Evolutionary conservation across 2,329 filamentous ascomycete genomes (phyloP).

Genomic region (Cytospora piceicola): DNA sequence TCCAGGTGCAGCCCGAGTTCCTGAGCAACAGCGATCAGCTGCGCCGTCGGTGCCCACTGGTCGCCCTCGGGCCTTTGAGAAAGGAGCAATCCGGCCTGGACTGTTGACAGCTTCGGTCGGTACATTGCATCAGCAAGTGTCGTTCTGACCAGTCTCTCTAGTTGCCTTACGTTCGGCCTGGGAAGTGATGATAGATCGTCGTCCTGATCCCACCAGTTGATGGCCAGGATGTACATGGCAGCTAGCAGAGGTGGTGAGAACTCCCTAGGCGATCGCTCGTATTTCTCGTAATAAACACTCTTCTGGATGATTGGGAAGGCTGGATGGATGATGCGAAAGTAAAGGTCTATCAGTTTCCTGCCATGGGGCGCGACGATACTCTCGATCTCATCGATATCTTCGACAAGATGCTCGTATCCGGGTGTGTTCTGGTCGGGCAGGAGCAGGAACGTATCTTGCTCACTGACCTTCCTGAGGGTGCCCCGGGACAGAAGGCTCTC

Average conservation of each 20-base stretch:
- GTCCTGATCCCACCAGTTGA: slow-evolving; percentile 65
- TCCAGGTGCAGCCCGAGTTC: slow-evolving; percentile 65
- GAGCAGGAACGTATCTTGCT: slow-evolving; percentile 79
- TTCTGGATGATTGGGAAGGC: slow-evolving; percentile 64
- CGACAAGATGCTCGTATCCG: slow-evolving; percentile 69
- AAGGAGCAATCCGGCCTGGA: slow-evolving; percentile 58
- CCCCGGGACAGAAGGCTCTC: slow-evolving; percentile 74
- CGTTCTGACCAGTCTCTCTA: slow-evolving; percentile 43
- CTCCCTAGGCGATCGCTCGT: slow-evolving; percentile 58
- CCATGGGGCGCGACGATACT: slow-evolving; percentile 66
- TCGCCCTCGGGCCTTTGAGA: slow-evolving; percentile 53
- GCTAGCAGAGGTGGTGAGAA: slow-evolving; percentile 63
- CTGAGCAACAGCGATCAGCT: slow-evolving; percentile 61
- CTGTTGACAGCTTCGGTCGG: slow-evolving; percentile 58
- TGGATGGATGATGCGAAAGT: slow-evolving; percentile 66
- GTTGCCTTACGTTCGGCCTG: slow-evolving; percentile 45
- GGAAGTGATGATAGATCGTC: slow-evolving; percentile 51
- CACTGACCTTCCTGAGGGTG: slow-evolving; percentile 74
- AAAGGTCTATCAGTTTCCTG: slow-evolving; percentile 65
- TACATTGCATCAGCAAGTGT: slow-evolving; percentile 54
- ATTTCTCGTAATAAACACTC: slow-evolving; percentile 65
- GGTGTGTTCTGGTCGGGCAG: slow-evolving; percentile 74
- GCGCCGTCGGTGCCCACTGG: slow-evolving; percentile 54
- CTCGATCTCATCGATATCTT: slow-evolving; percentile 69
- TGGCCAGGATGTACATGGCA: slow-evolving; percentile 64